These are phyloP conservation scores for Neurospora sp. DNA, from an alignment of 495 filamentous ascomycete species.

Conservation along the genomic window DNA sequence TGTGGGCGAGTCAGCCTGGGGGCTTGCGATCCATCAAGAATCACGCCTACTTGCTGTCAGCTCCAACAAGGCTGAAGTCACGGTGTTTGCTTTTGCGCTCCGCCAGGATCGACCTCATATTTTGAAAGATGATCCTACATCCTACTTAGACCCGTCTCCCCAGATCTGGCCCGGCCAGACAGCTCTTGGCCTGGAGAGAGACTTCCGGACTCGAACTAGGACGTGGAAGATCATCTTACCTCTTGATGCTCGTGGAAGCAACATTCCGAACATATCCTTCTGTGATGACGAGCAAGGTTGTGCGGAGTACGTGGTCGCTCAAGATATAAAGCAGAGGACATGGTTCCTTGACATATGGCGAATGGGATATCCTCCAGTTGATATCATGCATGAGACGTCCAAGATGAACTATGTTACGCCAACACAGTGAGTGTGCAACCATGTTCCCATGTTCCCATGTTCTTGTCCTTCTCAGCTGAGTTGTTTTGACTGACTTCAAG, in stretches of 20 bases:
- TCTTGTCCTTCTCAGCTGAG: not conserved
- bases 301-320: slow-evolving; percentile 57
- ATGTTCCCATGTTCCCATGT: not conserved
- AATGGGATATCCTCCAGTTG: slow-evolving; percentile 7
- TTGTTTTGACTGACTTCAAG: slow-evolving; percentile 2
- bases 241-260: slow-evolving; percentile 29
- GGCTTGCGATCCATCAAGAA: slow-evolving; percentile 71
- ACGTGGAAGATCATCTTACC: slow-evolving; percentile 34
- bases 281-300: slow-evolving; percentile 53
- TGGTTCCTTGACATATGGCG: slow-evolving; percentile 60
- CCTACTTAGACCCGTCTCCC: slow-evolving; percentile 7
- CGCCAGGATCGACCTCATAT: slow-evolving; percentile 20
- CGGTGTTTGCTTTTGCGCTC: slow-evolving; percentile 66
- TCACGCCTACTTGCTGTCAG: slow-evolving; percentile 73
- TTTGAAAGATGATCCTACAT: not conserved
- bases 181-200: slow-evolving; percentile 16
- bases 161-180: slow-evolving; percentile 6
- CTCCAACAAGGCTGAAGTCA: slow-evolving; percentile 58
- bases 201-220: slow-evolving; percentile 23
- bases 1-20: slow-evolving; percentile 78
- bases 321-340: slow-evolving; percentile 58
- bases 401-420: not conserved
- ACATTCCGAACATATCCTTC: slow-evolving; percentile 76
- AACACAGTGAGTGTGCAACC: not conserved
- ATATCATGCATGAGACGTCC: not conserved